Evolutionary conservation across 139 green algal genomes (phyloP).

Genomic region (Coelastrella sp.): DNA sequence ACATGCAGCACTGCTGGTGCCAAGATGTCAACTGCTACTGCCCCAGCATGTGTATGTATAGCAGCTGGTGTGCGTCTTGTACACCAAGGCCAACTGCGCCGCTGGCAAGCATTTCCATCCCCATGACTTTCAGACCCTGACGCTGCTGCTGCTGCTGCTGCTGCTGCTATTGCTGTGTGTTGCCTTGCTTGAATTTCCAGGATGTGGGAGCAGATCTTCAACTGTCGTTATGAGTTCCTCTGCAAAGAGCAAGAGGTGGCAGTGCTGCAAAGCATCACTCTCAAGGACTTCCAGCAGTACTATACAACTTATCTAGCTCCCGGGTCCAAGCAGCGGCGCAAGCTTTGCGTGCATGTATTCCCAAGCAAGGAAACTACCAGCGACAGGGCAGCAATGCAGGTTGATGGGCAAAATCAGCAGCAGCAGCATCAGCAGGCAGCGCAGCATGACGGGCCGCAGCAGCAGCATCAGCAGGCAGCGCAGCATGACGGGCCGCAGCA

Average conservation of each 20-base stretch:
- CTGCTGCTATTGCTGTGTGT: not conserved
- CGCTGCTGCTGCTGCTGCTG: no score
- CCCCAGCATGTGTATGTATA: no score
- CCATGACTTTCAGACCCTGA: not conserved
- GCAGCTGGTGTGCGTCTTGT: no score
- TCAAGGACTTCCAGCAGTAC: conserved; percentile 12
- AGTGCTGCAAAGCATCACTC: conserved; percentile 13
- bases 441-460: no score
- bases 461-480: not conserved
- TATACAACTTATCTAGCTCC: conserved; percentile 71
- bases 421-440: not conserved
- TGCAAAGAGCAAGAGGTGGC: conserved; percentile 63
- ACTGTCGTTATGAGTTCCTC: conserved; percentile 73
- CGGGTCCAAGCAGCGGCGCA: conserved; percentile 78
- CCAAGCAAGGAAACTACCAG: conserved; percentile 67
- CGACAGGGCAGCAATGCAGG: not conserved
- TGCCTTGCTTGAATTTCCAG: not conserved
- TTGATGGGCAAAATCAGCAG: conserved; percentile 26
- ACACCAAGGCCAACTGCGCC: no score
- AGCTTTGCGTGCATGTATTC: conserved; percentile 75
- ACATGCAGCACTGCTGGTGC: no score
- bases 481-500: no score
- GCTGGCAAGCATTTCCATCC: no score
- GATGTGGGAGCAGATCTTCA: not conserved
- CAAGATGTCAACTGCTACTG: no score